Evolutionary conservation across 768 basidiomycete genomes (phyloP), one percentile per base, ranked within the genome.

Genomic region (Pleurotus ostreatus): DNA sequence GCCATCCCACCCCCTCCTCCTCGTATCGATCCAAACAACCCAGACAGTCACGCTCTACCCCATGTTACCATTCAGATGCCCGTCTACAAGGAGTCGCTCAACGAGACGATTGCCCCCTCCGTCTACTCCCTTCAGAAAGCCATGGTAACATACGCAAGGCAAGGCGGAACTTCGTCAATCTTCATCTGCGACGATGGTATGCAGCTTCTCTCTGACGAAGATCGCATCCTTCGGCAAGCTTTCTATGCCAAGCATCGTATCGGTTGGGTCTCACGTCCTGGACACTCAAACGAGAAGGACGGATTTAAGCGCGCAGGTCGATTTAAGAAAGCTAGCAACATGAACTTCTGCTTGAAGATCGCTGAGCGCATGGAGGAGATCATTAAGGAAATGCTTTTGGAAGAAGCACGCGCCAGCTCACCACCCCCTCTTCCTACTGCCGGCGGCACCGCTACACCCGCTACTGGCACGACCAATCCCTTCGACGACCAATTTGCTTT

Each of bases 281-380:
- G 78, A 2, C 91, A 92, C 66, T 76, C 56, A 69, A 79, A 74
- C 66, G 82, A 67, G 65, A 86, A 85, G 18, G 92, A 89, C 60
- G 88, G 92, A 0, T 96, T 95, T 78, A 92, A 94, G 76, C 90
- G 94, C 68, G 89, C 91, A 5, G 92, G 91, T 7, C 86, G 89
- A 53, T 94, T 94, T 80, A 93, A 93, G 76, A 94, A 94, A 70
- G 89, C 89, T 53, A 74, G 72, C 59, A 80, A 80, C 72, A 75
- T 59, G 26, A 72, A 69, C 39, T 48, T 47, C 44, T 49, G 18
- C 7, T n/a, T 47, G 18, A 4, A 44, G 34, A n/a, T 56, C 43
- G 51, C 51, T 12, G 51, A 53, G 20, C 51, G 51, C 38, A 53
- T 53, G 51, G 51, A 53, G 51, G 51, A 53, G 22, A 41, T 53